phyloP scores from a whole-genome alignment of 1,284 basidiomycete species.

The Pascua sp. region DNA sequence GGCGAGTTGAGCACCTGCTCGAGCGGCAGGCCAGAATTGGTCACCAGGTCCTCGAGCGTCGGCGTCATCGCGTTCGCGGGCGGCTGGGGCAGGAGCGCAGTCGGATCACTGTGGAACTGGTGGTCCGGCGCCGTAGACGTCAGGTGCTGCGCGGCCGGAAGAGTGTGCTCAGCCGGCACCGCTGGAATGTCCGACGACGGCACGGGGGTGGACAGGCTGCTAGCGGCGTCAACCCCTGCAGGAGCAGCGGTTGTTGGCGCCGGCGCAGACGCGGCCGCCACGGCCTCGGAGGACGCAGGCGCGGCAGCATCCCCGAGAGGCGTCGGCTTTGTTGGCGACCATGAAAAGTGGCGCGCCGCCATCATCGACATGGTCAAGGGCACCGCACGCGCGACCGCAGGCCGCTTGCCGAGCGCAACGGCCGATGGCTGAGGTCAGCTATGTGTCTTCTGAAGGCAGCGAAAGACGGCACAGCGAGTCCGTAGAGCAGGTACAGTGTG shows the following conservation, averaged over 20 bases:
- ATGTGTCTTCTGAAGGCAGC: no score
- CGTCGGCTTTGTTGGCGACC: slow-evolving; percentile 26
- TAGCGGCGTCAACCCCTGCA: not conserved
- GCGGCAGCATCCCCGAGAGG: not conserved
- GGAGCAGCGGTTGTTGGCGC: slow-evolving; percentile 2
- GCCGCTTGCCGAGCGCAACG: slow-evolving; percentile 38
- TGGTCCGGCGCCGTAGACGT: slow-evolving; percentile 19
- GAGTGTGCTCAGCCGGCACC: slow-evolving; percentile 8
- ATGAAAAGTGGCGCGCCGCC: slow-evolving; percentile 22
- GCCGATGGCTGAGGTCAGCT: slow-evolving; percentile 22
- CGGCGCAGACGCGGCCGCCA: slow-evolving; percentile 8
- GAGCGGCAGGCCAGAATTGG: slow-evolving; percentile 35
- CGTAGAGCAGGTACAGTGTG: no score
- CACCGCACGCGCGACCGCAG: slow-evolving; percentile 9
- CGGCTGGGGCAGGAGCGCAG: slow-evolving; percentile 34
- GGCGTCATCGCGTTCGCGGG: slow-evolving; percentile 33
- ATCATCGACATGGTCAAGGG: not conserved
- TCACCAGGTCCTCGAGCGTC: slow-evolving; percentile 43
- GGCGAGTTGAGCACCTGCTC: slow-evolving; percentile 44
- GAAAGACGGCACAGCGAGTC: no score
- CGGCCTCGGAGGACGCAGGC: slow-evolving; percentile 2
- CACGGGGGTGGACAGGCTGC: slow-evolving; percentile 7
- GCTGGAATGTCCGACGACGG: slow-evolving; percentile 10
- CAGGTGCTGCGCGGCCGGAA: slow-evolving; percentile 10
- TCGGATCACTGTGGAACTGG: slow-evolving; percentile 23